Evolutionary conservation across 345 rosid genomes (phyloP).

Genomic region (Syzygium aromaticum): DNA sequence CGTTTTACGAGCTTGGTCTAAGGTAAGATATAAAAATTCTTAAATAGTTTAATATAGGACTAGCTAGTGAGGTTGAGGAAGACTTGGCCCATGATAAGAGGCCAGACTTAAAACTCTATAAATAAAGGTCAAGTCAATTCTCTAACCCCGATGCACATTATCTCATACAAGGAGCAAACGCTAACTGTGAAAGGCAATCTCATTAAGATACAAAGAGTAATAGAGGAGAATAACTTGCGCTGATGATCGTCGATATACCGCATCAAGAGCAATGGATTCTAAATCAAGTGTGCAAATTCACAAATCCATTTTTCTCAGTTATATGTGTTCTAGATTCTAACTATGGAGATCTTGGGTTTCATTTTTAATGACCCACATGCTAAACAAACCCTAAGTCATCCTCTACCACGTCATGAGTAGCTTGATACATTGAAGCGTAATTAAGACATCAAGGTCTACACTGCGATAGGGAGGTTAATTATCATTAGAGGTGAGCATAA

Average conservation of each 20-base stretch:
- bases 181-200: not conserved
- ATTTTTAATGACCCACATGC: not conserved
- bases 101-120: not conserved
- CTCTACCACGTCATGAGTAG: not conserved
- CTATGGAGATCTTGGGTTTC: too few species aligned
- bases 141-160: not conserved
- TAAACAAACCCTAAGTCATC: not conserved
- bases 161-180: not conserved
- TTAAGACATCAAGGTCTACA: not conserved
- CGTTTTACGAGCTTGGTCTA: not conserved
- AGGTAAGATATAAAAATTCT: too few species aligned
- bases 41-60: rapidly evolving
- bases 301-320: too few species aligned
- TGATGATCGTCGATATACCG: not conserved
- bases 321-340: not conserved
- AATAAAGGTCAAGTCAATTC: not conserved
- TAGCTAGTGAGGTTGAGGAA: rapidly evolving
- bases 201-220: rapidly evolving
- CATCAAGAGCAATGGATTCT: not conserved
- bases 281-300: rapidly evolving
- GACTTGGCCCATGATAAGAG: not conserved
- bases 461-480: not conserved
- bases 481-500: too few species aligned
- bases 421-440: not conserved
- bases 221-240: not conserved